Evolutionary conservation across 2,329 filamentous ascomycete genomes (phyloP).

Genomic region (Nothopassalora personata): DNA sequence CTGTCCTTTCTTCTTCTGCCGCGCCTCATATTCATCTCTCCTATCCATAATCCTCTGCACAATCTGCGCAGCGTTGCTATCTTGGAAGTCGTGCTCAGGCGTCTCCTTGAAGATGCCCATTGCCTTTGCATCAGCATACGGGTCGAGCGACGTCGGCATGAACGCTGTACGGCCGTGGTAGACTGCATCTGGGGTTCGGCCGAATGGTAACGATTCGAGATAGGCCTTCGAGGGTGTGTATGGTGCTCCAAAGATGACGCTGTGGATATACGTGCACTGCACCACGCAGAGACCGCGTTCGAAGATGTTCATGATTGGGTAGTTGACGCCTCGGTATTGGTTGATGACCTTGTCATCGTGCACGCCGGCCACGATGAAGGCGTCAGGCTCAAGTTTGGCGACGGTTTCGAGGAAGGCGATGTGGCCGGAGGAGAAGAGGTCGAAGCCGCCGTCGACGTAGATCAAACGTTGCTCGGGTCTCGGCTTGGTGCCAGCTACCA

Average conservation of each 20-base stretch:
- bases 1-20: slow-evolving; percentile 82
- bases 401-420: slow-evolving; percentile 89
- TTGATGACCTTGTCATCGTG: slow-evolving; percentile 96
- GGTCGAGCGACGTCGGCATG: slow-evolving; percentile 57
- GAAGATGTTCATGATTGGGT: slow-evolving; percentile 99
- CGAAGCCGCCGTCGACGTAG: slow-evolving; percentile 95
- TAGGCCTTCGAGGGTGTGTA: slow-evolving; percentile 79
- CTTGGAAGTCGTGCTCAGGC: slow-evolving; percentile 68
- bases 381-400: slow-evolving; percentile 66
- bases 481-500: slow-evolving; percentile 67
- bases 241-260: slow-evolving; percentile 83
- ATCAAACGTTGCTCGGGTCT: slow-evolving; percentile 76
- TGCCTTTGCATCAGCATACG: slow-evolving; percentile 70
- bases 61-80: slow-evolving; percentile 89
- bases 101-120: slow-evolving; percentile 83
- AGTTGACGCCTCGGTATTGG: slow-evolving; percentile 93
- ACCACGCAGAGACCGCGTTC: slow-evolving; percentile 92
- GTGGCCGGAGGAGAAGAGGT: slow-evolving; percentile 93
- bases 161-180: slow-evolving; percentile 97
- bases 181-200: slow-evolving; percentile 59
- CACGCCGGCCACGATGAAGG: slow-evolving; percentile 85
- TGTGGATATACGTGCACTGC: slow-evolving; percentile 89
- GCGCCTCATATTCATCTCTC: slow-evolving; percentile 80
- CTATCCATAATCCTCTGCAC: slow-evolving; percentile 85
- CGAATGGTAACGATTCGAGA: slow-evolving; percentile 65